Evolutionary conservation across 2,329 filamentous ascomycete genomes (phyloP).

Genomic region (Phialophora tarda): DNA sequence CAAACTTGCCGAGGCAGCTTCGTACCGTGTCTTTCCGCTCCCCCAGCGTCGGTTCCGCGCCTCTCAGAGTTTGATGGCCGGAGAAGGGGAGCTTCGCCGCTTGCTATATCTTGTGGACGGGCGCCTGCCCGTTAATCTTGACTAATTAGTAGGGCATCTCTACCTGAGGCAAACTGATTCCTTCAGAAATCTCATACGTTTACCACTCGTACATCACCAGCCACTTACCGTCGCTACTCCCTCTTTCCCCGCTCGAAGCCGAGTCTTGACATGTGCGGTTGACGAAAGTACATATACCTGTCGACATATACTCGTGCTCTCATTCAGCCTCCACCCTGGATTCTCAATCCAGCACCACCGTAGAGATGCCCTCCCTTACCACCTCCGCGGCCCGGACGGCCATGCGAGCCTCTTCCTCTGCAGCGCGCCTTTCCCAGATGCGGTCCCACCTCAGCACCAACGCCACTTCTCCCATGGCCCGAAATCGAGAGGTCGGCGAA

Average conservation of each 20-base stretch:
- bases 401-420: constrained; percentile 30
- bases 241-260: constrained; percentile 19
- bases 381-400: constrained; percentile 32
- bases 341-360: constrained; percentile 15
- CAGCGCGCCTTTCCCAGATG: constrained; percentile 53
- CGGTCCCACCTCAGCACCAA: constrained; percentile 60
- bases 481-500: constrained; percentile 74
- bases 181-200: background rate
- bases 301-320: background rate
- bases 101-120: background rate
- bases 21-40: constrained; percentile 15
- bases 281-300: background rate
- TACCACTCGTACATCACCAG: background rate
- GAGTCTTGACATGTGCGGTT: constrained; percentile 24
- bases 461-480: constrained; percentile 41
- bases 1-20: constrained; percentile 1
- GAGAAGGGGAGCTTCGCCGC: background rate
- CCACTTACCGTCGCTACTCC: constrained; percentile 1
- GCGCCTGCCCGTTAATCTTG: constrained; percentile 4
- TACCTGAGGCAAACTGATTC: constrained; percentile 6
- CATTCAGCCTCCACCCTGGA: constrained; percentile 18
- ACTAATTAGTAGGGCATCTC: constrained; percentile 24
- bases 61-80: background rate
- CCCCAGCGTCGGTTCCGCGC: constrained; percentile 6
- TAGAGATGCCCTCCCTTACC: constrained; percentile 28